phyloP scores from a whole-genome alignment of 345 rosid genomes.

The Salix udensis region DNA sequence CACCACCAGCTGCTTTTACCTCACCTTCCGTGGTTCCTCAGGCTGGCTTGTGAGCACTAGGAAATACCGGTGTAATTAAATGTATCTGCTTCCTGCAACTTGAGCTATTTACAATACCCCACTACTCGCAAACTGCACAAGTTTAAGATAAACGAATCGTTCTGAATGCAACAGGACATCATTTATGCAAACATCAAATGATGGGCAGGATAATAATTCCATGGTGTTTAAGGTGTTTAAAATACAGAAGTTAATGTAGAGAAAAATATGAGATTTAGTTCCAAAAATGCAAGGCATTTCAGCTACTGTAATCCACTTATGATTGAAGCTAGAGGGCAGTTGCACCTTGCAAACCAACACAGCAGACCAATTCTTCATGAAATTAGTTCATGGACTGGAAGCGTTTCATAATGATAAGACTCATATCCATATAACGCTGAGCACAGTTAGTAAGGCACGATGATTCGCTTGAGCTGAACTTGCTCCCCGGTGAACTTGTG shows the following conservation, averaged over 20 bases:
- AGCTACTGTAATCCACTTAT: not conserved
- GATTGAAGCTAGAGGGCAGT: not conserved
- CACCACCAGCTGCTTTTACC: not conserved
- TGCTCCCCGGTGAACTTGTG: conserved; percentile 75
- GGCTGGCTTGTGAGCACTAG: no score
- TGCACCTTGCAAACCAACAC: conserved; percentile 8
- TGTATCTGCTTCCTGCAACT: not conserved
- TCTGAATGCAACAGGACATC: not conserved
- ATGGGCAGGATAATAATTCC: not conserved
- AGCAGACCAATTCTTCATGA: not conserved
- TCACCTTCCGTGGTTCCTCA: no score
- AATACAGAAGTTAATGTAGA: not conserved
- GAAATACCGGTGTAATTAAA: no score
- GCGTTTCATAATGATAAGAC: conserved; percentile 69
- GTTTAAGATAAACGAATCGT: not conserved
- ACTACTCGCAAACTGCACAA: not conserved
- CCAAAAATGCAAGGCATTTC: not conserved
- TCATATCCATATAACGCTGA: conserved; percentile 76
- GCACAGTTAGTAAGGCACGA: conserved; percentile 78
- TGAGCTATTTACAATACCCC: not conserved
- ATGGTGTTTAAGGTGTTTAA: not conserved
- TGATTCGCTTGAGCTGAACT: conserved; percentile 86
- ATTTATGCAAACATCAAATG: conserved; percentile 3
- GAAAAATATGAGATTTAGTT: not conserved
- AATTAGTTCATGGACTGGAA: conserved; percentile 61